phyloP scores from a whole-genome alignment of 352 stramenopile genomes.

The Phytophthora pisi region DNA sequence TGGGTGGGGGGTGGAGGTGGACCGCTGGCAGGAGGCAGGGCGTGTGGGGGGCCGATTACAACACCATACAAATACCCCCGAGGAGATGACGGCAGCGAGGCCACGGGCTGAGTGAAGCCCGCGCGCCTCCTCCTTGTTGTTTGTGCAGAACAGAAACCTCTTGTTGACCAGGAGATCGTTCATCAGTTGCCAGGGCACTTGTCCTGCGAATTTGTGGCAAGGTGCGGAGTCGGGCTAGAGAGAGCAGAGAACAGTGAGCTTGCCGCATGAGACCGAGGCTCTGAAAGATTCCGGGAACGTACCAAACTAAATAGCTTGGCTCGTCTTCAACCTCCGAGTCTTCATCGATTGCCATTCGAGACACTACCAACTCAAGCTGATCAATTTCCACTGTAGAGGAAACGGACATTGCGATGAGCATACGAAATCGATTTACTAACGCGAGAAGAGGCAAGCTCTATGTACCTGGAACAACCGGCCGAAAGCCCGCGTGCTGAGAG shows the following conservation, averaged over 20 bases:
- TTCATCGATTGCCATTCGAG: conserved; percentile 41
- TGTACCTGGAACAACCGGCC: conserved; percentile 72
- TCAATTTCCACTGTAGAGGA: conserved; percentile 39
- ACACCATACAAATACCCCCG: conserved; percentile 44
- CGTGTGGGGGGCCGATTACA: conserved; percentile 39
- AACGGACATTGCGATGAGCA: background rate
- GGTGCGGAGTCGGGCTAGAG: conserved; percentile 37
- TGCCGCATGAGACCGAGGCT: background rate
- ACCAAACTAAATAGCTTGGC: conserved; percentile 44
- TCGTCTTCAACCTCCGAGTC: conserved; percentile 40
- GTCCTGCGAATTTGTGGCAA: conserved; percentile 34
- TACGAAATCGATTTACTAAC: background rate
- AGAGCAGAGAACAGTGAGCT: background rate
- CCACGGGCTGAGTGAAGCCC: conserved; percentile 5
- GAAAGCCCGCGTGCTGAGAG: conserved; percentile 69
- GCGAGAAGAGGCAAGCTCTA: background rate
- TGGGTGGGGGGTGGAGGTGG: background rate
- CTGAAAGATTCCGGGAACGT: conserved; percentile 5
- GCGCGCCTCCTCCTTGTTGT: conserved; percentile 13
- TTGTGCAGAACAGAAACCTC: conserved; percentile 27
- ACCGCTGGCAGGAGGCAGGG: conserved; percentile 24
- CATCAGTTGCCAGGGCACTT: conserved; percentile 27
- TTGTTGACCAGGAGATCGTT: conserved; percentile 5
- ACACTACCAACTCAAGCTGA: conserved; percentile 35
- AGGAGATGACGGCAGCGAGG: conserved; percentile 19